A percentile compares a stretch with the other conserved stretches of the same genome.
phyloP scores from a whole-genome alignment of 2,329 filamentous ascomycete genomes.

The Arthroderma sp. region DNA sequence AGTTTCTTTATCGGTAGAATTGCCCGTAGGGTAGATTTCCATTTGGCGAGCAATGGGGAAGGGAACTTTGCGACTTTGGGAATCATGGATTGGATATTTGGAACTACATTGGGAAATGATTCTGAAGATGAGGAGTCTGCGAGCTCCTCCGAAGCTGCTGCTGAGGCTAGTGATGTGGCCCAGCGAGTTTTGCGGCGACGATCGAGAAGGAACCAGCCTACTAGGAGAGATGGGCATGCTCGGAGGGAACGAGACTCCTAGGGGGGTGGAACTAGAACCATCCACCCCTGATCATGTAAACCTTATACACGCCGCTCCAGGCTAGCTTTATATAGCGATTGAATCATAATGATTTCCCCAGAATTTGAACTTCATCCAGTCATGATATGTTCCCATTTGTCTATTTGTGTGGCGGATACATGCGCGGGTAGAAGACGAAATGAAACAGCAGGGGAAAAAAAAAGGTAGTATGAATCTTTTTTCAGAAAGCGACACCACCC shows the following conservation, averaged over 20 bases:
- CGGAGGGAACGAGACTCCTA: background rate
- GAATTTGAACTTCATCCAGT: too few relatives aligned
- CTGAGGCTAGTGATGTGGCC: conserved; percentile 22
- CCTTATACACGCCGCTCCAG: too few relatives aligned
- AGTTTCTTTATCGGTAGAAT: conserved; percentile 46
- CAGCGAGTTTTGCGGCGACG: conserved; percentile 19
- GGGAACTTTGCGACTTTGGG: conserved; percentile 36
- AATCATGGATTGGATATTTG: conserved; percentile 32
- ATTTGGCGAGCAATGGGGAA: conserved; percentile 36
- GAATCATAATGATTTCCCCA: too few relatives aligned
- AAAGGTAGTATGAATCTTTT: too few relatives aligned
- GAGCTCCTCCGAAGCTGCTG: conserved; percentile 17
- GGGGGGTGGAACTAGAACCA: too few relatives aligned
- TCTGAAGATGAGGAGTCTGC: conserved; percentile 38
- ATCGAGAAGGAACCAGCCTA: conserved; percentile 17
- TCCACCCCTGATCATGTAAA: too few relatives aligned
- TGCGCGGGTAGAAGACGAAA: too few relatives aligned
- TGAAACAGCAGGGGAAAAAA: too few relatives aligned
- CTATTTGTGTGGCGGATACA: too few relatives aligned
- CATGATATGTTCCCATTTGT: too few relatives aligned
- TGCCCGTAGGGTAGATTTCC: conserved; percentile 43
- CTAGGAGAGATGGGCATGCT: conserved; percentile 7
- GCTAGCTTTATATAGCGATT: too few relatives aligned
- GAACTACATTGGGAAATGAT: conserved; percentile 30
- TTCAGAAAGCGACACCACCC: too few relatives aligned